Percentiles rank a stretch among this genome's conserved stretches.
Conservation (phyloP, 768 basidiomycete species). For the Mycena amicta region DNA sequence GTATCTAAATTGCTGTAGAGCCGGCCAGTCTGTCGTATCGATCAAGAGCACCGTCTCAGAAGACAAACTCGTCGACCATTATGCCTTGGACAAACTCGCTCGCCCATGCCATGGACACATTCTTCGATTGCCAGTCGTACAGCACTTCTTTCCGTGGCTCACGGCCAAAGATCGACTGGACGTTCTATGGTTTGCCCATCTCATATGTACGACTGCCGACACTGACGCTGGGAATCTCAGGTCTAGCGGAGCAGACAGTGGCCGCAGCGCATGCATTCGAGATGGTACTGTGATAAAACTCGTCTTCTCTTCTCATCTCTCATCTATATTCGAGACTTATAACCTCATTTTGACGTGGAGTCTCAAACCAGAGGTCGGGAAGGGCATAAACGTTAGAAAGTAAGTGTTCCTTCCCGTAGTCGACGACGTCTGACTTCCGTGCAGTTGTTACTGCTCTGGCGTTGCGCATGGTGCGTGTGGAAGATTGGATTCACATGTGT, state of each 20-base stretch:
- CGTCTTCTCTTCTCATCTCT: conserved; percentile 5
- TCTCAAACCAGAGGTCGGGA: conserved; percentile 19
- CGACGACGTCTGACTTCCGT: background rate
- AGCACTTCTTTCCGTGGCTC: conserved; percentile 3
- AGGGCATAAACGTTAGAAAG: conserved; percentile 28
- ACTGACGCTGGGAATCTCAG: too few species aligned
- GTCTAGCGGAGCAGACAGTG: conserved; percentile 29
- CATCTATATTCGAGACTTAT: conserved; percentile 21
- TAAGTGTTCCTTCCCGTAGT: conserved; percentile 3
- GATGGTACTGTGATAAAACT: conserved; percentile 7
- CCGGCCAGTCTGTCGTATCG: conserved; percentile 24
- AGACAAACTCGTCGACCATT: conserved; percentile 7
- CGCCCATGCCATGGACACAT: conserved; percentile 22
- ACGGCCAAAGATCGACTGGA: conserved; percentile 15
- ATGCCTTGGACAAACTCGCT: conserved; percentile 20
- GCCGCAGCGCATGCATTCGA: conserved; percentile 30
- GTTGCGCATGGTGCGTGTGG: conserved; percentile 13
- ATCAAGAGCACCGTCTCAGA: conserved; percentile 15
- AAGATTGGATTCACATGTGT: background rate
- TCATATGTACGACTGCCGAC: too few species aligned
- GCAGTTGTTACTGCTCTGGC: conserved; percentile 14
- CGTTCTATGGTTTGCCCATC: conserved; percentile 27
- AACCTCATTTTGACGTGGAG: conserved; percentile 31
- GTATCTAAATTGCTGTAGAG: conserved; percentile 7
- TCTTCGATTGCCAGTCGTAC: conserved; percentile 31